Evolutionary conservation across 345 rosid species (phyloP), one percentile per base, ranked within the genome.

Genomic region (Moricandia arvensis): DNA sequence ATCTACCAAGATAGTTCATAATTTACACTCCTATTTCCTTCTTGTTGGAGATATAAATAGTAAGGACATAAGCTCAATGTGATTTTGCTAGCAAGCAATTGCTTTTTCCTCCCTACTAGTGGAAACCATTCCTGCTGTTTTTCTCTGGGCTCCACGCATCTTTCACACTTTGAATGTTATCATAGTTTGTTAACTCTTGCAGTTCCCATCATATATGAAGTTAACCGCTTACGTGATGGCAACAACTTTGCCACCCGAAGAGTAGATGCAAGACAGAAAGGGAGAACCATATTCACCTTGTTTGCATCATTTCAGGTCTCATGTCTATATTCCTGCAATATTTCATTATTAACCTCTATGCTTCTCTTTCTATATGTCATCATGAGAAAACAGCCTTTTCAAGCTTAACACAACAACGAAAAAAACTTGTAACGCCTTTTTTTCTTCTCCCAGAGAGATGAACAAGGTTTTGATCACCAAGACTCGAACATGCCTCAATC

Each of bases 251-350:
- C 97, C 31, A 87, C 94, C 63, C 84, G 99, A 71, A 85, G 79
- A 80, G 99, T 92, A 67, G 89, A 92, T 69, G 99, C 99, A 66
- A 78, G 91, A 80, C 99, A 92, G 63, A 89, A 86, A 65, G 97
- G 99, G 72, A 86, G 79, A 12, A 64, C 82, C 29, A 67, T 92
- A 73, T 95, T 92, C 87, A 89, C 82, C 26, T 79, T 95, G 80
- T 57, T 89, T 33, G 91, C 96, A 30, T 95, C 99, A 66, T 95
- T 92, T 83, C 93, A 95, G 89, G 99, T 95, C 66, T 58, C 47
- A 29, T 62, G 11, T 38, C 8, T 38, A 38, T 11, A 38, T 38
- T 37, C 69, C 35, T 37, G n/a, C 59, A 2, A 37, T 21, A 11
- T 30, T 54, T 38, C 11, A 7, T 7, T 41, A 7, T 16, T 15